Base-by-base conservation (phyloP, 2,329 filamentous ascomycete genomes). In the Ophiosphaerella herpotricha region DNA sequence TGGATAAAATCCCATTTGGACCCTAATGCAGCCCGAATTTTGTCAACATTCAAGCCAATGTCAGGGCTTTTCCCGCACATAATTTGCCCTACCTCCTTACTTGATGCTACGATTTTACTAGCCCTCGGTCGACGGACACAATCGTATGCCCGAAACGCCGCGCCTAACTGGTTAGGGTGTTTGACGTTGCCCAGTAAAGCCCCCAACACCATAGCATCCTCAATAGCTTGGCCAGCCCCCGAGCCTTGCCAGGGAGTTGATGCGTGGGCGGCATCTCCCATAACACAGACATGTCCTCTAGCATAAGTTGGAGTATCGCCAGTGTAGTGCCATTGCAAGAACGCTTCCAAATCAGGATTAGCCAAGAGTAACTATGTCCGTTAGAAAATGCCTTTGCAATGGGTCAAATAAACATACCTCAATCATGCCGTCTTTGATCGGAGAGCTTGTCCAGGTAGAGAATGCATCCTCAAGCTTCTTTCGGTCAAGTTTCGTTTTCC, bases 201-300 rank as follows among this genome's bases (percentile, higher is more conserved):
- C 5, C 66, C 65, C 24, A 80, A 66, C 4, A 75, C 61, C n/a
- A 80, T 65, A 1, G 74, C 77, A 50, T 82, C 81, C 63, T 83
- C 81, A 50, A 82, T 73, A 7, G 79, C 80, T 46, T 77, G 75
- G 0, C 78, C 77, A 2, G 80, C 80, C 4, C 81, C 81, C 0
- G 78, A 74, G 1, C 80, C 80, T 4, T 78, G 74, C 61, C 81
- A 78, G 1, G 81, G 80, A 0, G 75, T 77, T 0, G 70, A 63
- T 0, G 80, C 79, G 55, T 83, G 81, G 5, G 81, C 81, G 0
- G 81, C 80, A 54, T 83, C 80, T 4, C 81, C 81, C 0, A 80
- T 70, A 4, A 82, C 54, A 34, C 76, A 76, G 0, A 80, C 48
- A 1, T 33, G 52, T 14, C 46, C 52, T 35, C 48, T 55, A 6